Evolutionary conservation across 1,139 yeast species (phyloP), one percentile per base, ranked within the genome.

Genomic region (Lodderomyces parapsilosis): DNA sequence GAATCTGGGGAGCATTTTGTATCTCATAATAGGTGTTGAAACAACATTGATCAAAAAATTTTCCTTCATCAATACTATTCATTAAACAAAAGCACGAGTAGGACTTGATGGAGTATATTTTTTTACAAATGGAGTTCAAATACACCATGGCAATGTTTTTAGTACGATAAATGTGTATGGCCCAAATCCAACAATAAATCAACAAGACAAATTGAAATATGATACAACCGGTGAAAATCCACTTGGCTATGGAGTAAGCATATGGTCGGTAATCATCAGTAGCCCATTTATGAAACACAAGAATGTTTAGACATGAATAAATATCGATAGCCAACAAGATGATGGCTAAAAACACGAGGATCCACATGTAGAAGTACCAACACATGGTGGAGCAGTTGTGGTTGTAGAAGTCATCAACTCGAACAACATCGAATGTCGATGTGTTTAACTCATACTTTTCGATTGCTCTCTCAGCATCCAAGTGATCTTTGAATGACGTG

Each of bases 181-280:
- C 94, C 65, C 80, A 68, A 6, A 80, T 52, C 62, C 79, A 70
- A 46, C 83, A 86, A 60, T 80, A 80, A 1, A 80, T 50, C 39
- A 85, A 57, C 23, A 86, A 67, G 6, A 78, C 65, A 43, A 86
- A 71, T 19, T 93, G 83, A 46, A 87, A 77, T n/a, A 89, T 74
- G 48, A 89, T 89, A 59, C 96, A 89, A 1, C 85, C 89, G 8
- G 91, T 83, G 59, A 88, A 89, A 13, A 89, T 69, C 90, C 96
- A 86, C 58, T 86, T 81, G 42, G 94, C 78, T 10, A 68, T 57
- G 8, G 80, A 46, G 76, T 83, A 58, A 56, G 74, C 66, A 76
- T 80, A 48, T 74, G 86, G 58, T 77, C 78, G 57, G 65, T 81
- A 46, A 72, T 76, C 66, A 11, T 79, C 69, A 6, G 44, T 45